Percentiles rank a stretch among this genome's conserved stretches.
These are phyloP conservation scores for Metschnikowia baotianmanensis DNA, from an alignment of 805 yeast species.

Conservation along the genomic window DNA sequence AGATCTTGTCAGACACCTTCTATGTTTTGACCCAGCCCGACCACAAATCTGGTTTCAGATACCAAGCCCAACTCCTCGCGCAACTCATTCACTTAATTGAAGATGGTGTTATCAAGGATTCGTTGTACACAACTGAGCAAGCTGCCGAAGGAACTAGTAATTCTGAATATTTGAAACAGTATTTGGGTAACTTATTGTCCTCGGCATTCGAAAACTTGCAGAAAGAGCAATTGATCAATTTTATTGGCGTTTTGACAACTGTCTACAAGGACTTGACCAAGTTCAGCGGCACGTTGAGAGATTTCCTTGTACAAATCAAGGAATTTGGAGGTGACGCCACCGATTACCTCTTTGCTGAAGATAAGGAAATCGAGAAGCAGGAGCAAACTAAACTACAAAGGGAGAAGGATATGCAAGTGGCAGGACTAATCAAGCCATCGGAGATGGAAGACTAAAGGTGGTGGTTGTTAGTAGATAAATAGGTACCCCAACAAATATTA, in stretches of 20 bases:
- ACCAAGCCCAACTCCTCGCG: slow-evolving; percentile 82
- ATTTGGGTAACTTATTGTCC: slow-evolving; percentile 73
- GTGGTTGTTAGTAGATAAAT: too few relatives aligned
- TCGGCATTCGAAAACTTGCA: slow-evolving; percentile 93
- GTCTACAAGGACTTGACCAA: slow-evolving; percentile 70
- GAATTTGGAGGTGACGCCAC: slow-evolving; percentile 95
- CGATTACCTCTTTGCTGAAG: slow-evolving; percentile 92
- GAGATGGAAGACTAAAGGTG: slow-evolving; percentile 70
- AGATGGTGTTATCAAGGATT: slow-evolving; percentile 67
- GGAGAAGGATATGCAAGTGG: slow-evolving; percentile 81
- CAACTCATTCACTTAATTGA: slow-evolving; percentile 81
- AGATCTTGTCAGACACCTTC: slow-evolving; percentile 87
- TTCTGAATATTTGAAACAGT: slow-evolving; percentile 72
- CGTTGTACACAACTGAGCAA: slow-evolving; percentile 75
- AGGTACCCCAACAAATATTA: too few relatives aligned
- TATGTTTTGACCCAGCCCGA: slow-evolving; percentile 94
- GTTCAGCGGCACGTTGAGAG: slow-evolving; percentile 85
- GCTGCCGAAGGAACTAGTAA: slow-evolving; percentile 87
- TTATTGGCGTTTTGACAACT: slow-evolving; percentile 71
- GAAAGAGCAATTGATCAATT: slow-evolving; percentile 75
- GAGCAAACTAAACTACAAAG: slow-evolving; percentile 70
- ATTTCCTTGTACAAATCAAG: slow-evolving; percentile 93
- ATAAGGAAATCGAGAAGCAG: slow-evolving; percentile 70
- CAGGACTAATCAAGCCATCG: slow-evolving; percentile 92
- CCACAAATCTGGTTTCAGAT: slow-evolving; percentile 92